Base-by-base conservation (phyloP, 352 stramenopile species). In the Globisporangium splendens region DNA sequence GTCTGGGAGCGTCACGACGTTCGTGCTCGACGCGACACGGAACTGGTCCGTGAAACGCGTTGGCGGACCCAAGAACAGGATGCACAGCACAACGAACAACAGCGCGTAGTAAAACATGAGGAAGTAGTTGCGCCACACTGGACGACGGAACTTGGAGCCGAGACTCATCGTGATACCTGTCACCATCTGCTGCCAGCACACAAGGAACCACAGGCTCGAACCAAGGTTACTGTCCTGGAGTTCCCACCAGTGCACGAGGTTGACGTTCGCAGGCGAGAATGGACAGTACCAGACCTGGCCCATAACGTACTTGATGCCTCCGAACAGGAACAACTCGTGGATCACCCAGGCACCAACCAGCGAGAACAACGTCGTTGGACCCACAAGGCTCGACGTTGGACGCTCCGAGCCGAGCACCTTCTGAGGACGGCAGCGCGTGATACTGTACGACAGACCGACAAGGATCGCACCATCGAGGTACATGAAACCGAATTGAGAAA, bases 401-500 rank as follows among this genome's bases (percentile, higher is more conserved):
- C 89, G 72, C 59, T 88, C 71, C 21, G 69, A 83, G 22, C 77
- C 82, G 42, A 94, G 75, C 2, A 61, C 57, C 46, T 68, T 67
- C 22, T 89, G 72, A 46, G 87, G 86, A 20, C 82, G 66, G 59
- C 70, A 72, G 31, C 87, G 79, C 46, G 76, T 88, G 65, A 96
- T 86, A 8, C 63, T 75, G 69, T 90, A 96, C 54, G 84, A 89
- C 55, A 96, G 63, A 42, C 77, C 75, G 3, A 95, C 78, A 5
- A 90, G 63, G 72, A 90, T 92, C 33, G 87, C 72, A 28, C 86
- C 87, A 66, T 93, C 83, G 20, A 86, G 61, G 58, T 81, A 91
- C 61, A 95, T 89, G 77, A 91, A 97, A 54, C 72, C 71, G 61
- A 86, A 95, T 72, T 95, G 83, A 22, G 83, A 86, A 57, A 96